Evolutionary conservation across 306 rosid genomes (phyloP).

Genomic region (Carpinus fangiana): DNA sequence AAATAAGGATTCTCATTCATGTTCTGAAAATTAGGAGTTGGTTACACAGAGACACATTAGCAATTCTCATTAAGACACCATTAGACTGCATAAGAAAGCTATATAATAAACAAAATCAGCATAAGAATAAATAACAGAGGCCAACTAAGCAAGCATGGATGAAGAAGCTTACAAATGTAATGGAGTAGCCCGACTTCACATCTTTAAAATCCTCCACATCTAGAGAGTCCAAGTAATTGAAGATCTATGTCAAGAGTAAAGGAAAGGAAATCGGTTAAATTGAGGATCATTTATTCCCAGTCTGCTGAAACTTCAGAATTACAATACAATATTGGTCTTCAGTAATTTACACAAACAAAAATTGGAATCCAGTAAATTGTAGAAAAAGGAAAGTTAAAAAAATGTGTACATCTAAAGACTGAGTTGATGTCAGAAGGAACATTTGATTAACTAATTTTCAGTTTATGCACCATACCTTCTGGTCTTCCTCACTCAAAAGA

Average conservation of each 20-base stretch:
- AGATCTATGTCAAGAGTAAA: conserved; percentile 43
- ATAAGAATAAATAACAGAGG: not conserved
- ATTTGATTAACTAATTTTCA: conserved; percentile 3
- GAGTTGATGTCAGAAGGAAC: not conserved
- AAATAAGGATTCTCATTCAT: conserved; percentile 62
- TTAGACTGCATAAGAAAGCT: not conserved
- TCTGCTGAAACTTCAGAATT: conserved; percentile 13
- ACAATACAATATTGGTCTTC: not conserved
- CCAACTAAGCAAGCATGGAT: conserved; percentile 20
- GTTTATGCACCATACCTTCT: conserved; percentile 44
- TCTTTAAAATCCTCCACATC: conserved; percentile 70
- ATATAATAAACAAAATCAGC: not conserved
- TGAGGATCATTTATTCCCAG: conserved; percentile 4
- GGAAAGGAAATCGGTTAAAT: conserved; percentile 15
- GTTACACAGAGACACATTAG: not conserved
- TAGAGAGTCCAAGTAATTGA: conserved; percentile 57
- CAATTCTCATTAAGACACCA: conserved; percentile 9
- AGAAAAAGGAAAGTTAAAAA: not conserved
- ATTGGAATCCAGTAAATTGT: not conserved
- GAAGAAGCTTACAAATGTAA: conserved; percentile 59
- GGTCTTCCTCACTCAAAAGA: conserved; percentile 60
- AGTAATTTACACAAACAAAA: not conserved
- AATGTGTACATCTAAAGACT: not conserved
- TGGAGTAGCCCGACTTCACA: conserved; percentile 55
- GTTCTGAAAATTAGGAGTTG: conserved; percentile 42